Conservation (phyloP, 495 filamentous ascomycete genomes). For the Chaetomium fimeti region DNA sequence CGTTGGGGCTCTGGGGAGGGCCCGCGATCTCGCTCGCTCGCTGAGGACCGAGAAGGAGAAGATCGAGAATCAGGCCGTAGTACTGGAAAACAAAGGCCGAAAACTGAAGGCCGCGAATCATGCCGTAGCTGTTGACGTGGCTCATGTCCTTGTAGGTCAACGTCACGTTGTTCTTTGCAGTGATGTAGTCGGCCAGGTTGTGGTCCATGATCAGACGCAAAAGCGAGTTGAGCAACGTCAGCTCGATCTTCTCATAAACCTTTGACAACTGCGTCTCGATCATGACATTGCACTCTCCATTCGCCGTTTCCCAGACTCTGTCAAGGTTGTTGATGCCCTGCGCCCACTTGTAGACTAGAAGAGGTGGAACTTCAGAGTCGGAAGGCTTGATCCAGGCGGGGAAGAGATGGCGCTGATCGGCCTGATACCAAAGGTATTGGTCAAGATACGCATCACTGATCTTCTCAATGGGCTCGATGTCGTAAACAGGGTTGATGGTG, state of each 20-base stretch:
- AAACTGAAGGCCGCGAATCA: conserved; percentile 97
- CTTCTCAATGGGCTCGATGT: conserved; percentile 99
- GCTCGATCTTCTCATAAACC: conserved; percentile 99
- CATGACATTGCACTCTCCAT: conserved; percentile 98
- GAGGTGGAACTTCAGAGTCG: conserved; percentile 96
- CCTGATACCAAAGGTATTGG: conserved; percentile 99
- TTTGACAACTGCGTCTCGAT: conserved; percentile 98
- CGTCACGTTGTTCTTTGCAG: conserved; percentile 98
- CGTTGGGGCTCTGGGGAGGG: conserved; percentile 92
- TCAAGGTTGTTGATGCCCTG: conserved; percentile 99
- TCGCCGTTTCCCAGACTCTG: conserved; percentile 91
- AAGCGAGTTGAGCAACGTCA: conserved; percentile 90
- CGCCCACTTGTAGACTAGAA: conserved; percentile 98
- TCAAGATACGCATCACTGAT: conserved; percentile 99
- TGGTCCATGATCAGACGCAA: conserved; percentile 98
- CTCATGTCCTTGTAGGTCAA: conserved; percentile 99
- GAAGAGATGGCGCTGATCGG: conserved; percentile 96
- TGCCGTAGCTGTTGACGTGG: conserved; percentile 96
- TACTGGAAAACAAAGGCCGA: conserved; percentile 99
- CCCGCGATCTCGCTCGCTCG: conserved; percentile 96
- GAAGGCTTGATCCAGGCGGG: conserved; percentile 99
- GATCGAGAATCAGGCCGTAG: conserved; percentile 93
- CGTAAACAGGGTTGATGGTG: conserved; percentile 97
- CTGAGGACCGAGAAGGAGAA: conserved; percentile 88
- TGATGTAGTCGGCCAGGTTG: conserved; percentile 98